phyloP scores from a whole-genome alignment of 345 rosid species.

The Citrus sp. region DNA sequence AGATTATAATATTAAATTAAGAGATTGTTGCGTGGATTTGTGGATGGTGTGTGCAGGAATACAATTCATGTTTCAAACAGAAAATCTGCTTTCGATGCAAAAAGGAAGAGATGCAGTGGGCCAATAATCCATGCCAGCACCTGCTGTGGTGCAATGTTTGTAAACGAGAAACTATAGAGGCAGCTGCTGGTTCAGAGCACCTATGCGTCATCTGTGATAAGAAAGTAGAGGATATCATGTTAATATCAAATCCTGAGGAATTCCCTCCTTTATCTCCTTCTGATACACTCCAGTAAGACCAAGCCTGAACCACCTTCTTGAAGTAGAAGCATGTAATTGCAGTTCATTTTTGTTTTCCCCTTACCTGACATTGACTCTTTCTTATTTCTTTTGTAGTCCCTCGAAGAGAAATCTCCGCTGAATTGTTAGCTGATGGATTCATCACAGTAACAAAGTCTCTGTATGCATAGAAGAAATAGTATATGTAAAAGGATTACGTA shows the following conservation, averaged over 20 bases:
- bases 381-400: not conserved
- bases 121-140: slow-evolving; percentile 72
- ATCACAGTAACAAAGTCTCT: not conserved
- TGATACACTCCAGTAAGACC: slow-evolving; percentile 9
- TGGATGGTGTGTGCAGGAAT: slow-evolving; percentile 34
- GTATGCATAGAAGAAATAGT: not conserved
- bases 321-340: not conserved
- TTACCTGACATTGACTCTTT: not conserved
- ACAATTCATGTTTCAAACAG: slow-evolving; percentile 29
- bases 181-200: slow-evolving; percentile 39
- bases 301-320: not conserved
- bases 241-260: slow-evolving; percentile 10
- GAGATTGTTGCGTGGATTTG: not conserved
- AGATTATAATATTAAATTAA: not conserved
- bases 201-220: slow-evolving; percentile 73
- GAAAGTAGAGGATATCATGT: slow-evolving; percentile 41
- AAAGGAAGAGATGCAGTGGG: slow-evolving; percentile 41
- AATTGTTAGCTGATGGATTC: not conserved
- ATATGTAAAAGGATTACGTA: not conserved
- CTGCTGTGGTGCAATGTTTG: slow-evolving; percentile 71
- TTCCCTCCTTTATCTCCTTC: slow-evolving; percentile 13
- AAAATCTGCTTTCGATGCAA: slow-evolving; percentile 71
- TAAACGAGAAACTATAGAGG: slow-evolving; percentile 30
- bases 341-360: not conserved
- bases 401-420: not conserved